Evolutionary conservation across 345 rosid genomes (phyloP).

Genomic region (Pseudoturritis turrita): DNA sequence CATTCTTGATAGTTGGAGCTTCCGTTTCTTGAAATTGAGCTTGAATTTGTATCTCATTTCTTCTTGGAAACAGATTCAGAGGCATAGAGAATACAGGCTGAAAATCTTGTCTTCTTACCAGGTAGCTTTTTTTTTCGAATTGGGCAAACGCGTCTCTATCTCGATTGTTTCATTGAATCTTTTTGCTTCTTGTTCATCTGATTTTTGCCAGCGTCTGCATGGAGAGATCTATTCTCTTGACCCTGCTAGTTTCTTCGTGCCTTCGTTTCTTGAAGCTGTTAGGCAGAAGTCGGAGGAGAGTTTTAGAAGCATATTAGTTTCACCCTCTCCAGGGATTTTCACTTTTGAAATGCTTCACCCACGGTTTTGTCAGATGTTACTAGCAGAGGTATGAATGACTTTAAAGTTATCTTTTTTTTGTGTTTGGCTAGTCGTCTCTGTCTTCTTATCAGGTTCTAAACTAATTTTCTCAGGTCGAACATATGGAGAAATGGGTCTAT

Average conservation of each 20-base stretch:
- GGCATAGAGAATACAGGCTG: constrained; percentile 29
- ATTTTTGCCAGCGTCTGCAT: constrained; percentile 58
- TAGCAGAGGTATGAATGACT: constrained; percentile 58
- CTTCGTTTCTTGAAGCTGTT: constrained; percentile 71
- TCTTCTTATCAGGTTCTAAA: neutral
- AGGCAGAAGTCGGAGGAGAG: constrained; percentile 55
- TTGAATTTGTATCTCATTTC: constrained; percentile 1
- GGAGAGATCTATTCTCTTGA: constrained; percentile 60
- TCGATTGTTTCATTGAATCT: constrained; percentile 2
- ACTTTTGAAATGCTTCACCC: constrained; percentile 84
- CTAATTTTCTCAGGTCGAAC: constrained; percentile 57
- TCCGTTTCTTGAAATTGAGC: neutral
- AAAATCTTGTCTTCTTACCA: constrained; percentile 29
- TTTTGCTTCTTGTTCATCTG: neutral
- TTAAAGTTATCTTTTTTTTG: constrained; percentile 33
- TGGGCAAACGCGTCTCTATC: neutral
- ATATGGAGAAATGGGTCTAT: constrained; percentile 84
- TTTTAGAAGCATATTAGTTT: constrained; percentile 55
- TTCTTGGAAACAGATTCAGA: constrained; percentile 15
- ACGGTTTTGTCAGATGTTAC: constrained; percentile 56
- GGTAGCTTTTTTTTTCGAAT: neutral
- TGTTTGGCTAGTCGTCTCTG: constrained; percentile 22
- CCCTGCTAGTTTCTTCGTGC: constrained; percentile 55
- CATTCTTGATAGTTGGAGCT: neutral
- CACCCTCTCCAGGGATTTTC: constrained; percentile 62